Evolutionary conservation across 148 eudicot species (phyloP).

Genomic region (Silene conica): DNA sequence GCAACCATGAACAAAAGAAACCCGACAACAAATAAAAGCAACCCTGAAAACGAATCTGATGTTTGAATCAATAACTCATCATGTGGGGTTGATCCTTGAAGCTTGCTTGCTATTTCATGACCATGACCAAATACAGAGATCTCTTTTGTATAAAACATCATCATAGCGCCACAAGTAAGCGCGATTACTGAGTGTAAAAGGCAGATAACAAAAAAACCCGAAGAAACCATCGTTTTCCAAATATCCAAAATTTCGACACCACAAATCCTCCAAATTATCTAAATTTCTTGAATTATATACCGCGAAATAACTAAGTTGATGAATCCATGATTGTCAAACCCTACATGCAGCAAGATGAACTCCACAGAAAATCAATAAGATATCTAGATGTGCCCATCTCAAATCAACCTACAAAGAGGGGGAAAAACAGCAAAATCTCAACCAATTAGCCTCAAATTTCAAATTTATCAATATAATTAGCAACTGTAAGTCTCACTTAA

Average conservation of each 20-base stretch:
- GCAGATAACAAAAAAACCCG: conserved; percentile 66
- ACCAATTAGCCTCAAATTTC: background rate
- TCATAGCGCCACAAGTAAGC: conserved; percentile 59
- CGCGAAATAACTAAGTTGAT: background rate
- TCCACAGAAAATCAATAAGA: background rate
- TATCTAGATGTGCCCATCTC: conserved; percentile 11
- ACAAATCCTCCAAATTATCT: background rate
- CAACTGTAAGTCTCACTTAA: too few species aligned
- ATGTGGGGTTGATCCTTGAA: conserved; percentile 76
- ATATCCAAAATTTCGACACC: background rate
- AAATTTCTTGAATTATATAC: too few species aligned
- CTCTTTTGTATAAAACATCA: conserved; percentile 86
- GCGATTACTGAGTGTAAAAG: conserved; percentile 75
- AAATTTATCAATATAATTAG: background rate
- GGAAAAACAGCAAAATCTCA: background rate
- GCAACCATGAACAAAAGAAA: conserved; percentile 86
- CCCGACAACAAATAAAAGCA: conserved; percentile 75
- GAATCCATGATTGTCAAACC: background rate
- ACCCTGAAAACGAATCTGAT: conserved; percentile 86
- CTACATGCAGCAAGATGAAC: background rate
- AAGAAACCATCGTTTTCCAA: conserved; percentile 52
- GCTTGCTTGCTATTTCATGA: conserved; percentile 55
- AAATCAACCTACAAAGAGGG: conserved; percentile 5
- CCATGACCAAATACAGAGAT: conserved; percentile 63
- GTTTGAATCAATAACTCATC: conserved; percentile 69